A percentile compares a stretch with the other conserved stretches of the same genome.
These are phyloP conservation scores for Nakaseomyces kungkrabaensis DNA, from an alignment of 1,139 yeast genomes.

Conservation along the genomic window DNA sequence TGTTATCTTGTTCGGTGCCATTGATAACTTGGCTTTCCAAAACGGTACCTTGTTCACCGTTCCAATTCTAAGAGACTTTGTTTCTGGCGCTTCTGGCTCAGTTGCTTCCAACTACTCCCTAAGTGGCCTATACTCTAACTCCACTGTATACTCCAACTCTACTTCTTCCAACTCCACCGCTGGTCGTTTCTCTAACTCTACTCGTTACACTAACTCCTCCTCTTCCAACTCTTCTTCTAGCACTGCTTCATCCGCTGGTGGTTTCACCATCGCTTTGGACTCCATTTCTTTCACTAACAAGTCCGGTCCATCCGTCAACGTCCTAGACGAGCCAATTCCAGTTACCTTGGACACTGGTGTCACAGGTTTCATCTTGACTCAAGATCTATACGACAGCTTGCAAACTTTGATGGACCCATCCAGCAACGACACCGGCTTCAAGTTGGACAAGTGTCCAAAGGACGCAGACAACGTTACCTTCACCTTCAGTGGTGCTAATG, in stretches of 20 bases:
- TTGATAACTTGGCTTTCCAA: constrained; percentile 41
- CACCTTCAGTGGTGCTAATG: constrained; percentile 43
- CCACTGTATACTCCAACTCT: not conserved
- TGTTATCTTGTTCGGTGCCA: constrained; percentile 47
- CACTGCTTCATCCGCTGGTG: constrained; percentile 18
- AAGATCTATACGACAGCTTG: constrained; percentile 32
- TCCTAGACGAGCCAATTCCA: not conserved
- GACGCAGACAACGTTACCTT: constrained; percentile 29
- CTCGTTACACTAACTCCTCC: constrained; percentile 7
- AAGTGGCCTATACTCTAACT: not conserved
- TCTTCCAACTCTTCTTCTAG: constrained; percentile 3
- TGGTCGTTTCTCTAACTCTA: not conserved
- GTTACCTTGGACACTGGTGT: constrained; percentile 52
- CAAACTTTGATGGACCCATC: constrained; percentile 32
- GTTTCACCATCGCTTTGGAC: constrained; percentile 34
- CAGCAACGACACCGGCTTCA: constrained; percentile 21
- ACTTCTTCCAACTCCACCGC: not conserved
- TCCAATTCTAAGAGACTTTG: constrained; percentile 27
- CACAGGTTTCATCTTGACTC: constrained; percentile 46
- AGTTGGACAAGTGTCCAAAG: constrained; percentile 22
- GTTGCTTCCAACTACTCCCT: not conserved
- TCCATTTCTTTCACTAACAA: not conserved
- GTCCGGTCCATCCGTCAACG: not conserved
- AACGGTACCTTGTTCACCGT: constrained; percentile 38
- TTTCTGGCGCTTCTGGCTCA: not conserved